Conservation (phyloP, 495 filamentous ascomycete genomes). For the Collariella sp. region DNA sequence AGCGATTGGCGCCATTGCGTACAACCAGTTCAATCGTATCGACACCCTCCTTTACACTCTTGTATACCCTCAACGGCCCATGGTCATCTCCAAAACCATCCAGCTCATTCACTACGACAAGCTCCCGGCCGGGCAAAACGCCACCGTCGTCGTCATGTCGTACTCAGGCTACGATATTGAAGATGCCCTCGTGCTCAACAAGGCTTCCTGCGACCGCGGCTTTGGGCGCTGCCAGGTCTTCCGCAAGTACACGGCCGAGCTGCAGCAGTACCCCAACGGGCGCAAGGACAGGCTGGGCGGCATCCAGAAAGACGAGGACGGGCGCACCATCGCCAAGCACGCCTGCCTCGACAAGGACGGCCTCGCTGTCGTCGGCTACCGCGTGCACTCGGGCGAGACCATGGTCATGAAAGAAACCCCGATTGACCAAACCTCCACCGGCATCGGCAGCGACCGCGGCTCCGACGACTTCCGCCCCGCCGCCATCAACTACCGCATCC, state of each 20-base stretch:
- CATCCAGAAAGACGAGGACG: constrained; percentile 47
- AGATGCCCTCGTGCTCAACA: constrained; percentile 94
- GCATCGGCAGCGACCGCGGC: constrained; percentile 55
- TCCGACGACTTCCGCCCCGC: constrained; percentile 55
- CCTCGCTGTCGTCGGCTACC: constrained; percentile 70
- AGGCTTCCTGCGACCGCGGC: constrained; percentile 84
- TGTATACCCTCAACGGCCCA: constrained; percentile 95
- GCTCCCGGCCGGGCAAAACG: constrained; percentile 91
- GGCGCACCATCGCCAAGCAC: constrained; percentile 58
- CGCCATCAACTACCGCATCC: constrained; percentile 70
- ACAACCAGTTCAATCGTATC: constrained; percentile 93
- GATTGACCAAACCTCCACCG: constrained; percentile 56
- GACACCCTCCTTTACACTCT: constrained; percentile 93
- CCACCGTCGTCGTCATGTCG: constrained; percentile 96
- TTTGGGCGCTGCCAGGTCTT: constrained; percentile 96
- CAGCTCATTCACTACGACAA: constrained; percentile 97
- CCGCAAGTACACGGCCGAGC: constrained; percentile 68
- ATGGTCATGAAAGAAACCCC: constrained; percentile 85
- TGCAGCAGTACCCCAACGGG: constrained; percentile 75
- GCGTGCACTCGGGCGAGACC: constrained; percentile 63
- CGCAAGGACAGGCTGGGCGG: constrained; percentile 62
- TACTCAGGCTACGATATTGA: constrained; percentile 99
- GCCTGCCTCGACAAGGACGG: constrained; percentile 69
- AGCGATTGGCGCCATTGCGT: constrained; percentile 94
- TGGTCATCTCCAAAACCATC: constrained; percentile 95